These are phyloP conservation scores for Candida mesenterica DNA, from an alignment of 1,139 yeast species.

Conservation along the genomic window DNA sequence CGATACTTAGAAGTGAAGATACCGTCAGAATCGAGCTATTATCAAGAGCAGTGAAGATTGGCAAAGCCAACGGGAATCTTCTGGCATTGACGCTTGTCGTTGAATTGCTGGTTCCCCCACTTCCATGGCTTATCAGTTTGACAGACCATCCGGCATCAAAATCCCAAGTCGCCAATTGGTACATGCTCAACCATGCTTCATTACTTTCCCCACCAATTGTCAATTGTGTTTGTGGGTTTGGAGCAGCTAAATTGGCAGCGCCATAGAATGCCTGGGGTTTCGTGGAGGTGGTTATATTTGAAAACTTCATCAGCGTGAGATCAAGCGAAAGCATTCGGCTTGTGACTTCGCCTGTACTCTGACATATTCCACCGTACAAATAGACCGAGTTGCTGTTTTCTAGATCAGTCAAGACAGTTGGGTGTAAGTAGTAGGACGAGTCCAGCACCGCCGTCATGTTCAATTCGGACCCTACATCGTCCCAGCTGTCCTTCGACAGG, in stretches of 20 bases:
- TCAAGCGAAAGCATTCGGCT: slow-evolving; percentile 37
- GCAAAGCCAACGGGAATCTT: slow-evolving; percentile 45
- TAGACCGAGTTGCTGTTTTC: slow-evolving; percentile 33
- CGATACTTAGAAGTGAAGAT: slow-evolving; percentile 21
- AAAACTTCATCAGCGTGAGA: slow-evolving; percentile 19
- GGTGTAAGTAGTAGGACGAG: slow-evolving; percentile 27
- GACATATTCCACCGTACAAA: slow-evolving; percentile 48
- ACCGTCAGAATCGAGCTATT: slow-evolving; percentile 20
- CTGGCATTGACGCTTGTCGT: slow-evolving; percentile 43
- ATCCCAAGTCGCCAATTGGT: slow-evolving; percentile 61
- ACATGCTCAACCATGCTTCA: slow-evolving; percentile 53
- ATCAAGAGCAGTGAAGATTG: slow-evolving; percentile 33
- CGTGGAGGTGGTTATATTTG: slow-evolving; percentile 42
- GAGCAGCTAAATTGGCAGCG: slow-evolving; percentile 44
- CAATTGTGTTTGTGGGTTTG: slow-evolving; percentile 37
- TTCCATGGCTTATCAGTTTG: slow-evolving; percentile 25
- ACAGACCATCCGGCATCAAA: slow-evolving; percentile 60
- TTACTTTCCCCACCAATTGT: slow-evolving; percentile 55
- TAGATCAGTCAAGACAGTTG: slow-evolving; percentile 40
- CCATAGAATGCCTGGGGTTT: slow-evolving; percentile 52
- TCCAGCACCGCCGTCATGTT: slow-evolving; percentile 27
- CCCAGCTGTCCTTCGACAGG: slow-evolving; percentile 23
- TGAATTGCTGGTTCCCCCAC: slow-evolving; percentile 10
- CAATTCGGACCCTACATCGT: slow-evolving; percentile 12
- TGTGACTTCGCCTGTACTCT: slow-evolving; percentile 23